A percentile compares a stretch with the other conserved stretches of the same genome.
Conservation (phyloP, 2,329 filamentous ascomycete genomes). For the Colletotrichum filicis region DNA sequence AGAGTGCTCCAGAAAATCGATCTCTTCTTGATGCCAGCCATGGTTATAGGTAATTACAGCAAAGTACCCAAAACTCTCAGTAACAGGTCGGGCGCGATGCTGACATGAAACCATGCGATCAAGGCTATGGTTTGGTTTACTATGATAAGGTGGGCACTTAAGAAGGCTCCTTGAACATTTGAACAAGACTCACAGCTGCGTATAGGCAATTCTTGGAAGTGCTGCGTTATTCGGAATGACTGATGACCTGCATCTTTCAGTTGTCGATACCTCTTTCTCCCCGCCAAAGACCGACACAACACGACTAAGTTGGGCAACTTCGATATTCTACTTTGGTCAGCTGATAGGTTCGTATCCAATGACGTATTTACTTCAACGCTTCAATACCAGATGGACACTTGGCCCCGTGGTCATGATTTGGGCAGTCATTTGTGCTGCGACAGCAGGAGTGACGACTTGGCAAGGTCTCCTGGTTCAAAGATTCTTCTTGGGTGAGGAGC, state of each 20-base stretch:
- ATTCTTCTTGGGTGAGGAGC: slow-evolving; percentile 62
- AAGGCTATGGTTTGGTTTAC: slow-evolving; percentile 51
- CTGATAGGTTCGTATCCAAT: slow-evolving; percentile 79
- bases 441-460: slow-evolving; percentile 72
- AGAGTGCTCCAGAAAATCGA: slow-evolving; percentile 75
- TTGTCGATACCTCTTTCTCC: slow-evolving; percentile 57
- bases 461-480: slow-evolving; percentile 73
- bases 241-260: slow-evolving; percentile 68
- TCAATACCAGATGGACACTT: slow-evolving; percentile 71
- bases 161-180: background rate
- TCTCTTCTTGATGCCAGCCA: slow-evolving; percentile 73
- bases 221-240: slow-evolving; percentile 84
- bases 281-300: slow-evolving; percentile 65
- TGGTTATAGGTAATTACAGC: slow-evolving; percentile 59
- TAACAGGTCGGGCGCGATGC: background rate
- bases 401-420: slow-evolving; percentile 73
- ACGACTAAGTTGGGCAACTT: slow-evolving; percentile 80
- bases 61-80: no score
- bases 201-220: slow-evolving; percentile 73
- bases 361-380: slow-evolving; percentile 76
- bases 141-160: slow-evolving; percentile 53
- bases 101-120: background rate
- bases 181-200: background rate
- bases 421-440: slow-evolving; percentile 74
- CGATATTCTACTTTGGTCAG: slow-evolving; percentile 85